phyloP scores from a whole-genome alignment of 1,284 basidiomycete genomes.

The Mycosarcoma maydis region DNA sequence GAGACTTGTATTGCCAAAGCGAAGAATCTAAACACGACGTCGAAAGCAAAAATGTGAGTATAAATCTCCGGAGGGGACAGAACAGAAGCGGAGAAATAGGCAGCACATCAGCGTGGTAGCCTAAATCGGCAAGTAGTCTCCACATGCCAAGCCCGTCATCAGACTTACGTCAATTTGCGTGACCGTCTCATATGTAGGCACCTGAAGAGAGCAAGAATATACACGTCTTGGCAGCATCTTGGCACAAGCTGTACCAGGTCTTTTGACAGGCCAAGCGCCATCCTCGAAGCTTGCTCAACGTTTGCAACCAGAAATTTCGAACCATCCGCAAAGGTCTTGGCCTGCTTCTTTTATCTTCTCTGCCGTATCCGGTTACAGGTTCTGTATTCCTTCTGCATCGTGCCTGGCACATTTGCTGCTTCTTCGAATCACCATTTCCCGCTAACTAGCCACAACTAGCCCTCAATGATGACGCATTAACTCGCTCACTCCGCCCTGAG shows the following conservation, averaged over 20 bases:
- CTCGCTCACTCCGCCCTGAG: conserved; percentile 6
- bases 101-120: not conserved
- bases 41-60: too few species aligned
- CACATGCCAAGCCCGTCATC: conserved; percentile 33
- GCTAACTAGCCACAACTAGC: too few species aligned
- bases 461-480: conserved; percentile 14
- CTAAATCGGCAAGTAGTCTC: conserved; percentile 2
- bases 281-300: not conserved
- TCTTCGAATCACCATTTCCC: too few species aligned
- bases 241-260: not conserved
- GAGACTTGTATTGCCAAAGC: too few species aligned
- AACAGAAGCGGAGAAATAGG: conserved; percentile 1
- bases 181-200: not conserved
- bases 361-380: not conserved
- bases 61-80: conserved; percentile 23
- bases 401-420: conserved; percentile 9
- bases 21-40: too few species aligned
- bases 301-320: not conserved
- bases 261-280: not conserved
- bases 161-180: conserved; percentile 8
- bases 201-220: conserved; percentile 34
- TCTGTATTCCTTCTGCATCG: not conserved
- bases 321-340: conserved; percentile 10
- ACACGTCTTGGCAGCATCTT: conserved; percentile 17
- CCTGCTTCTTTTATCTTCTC: too few species aligned